Evolutionary conservation across 2,329 filamentous ascomycete species (phyloP).

Genomic region (Colletotrichum sp.): DNA sequence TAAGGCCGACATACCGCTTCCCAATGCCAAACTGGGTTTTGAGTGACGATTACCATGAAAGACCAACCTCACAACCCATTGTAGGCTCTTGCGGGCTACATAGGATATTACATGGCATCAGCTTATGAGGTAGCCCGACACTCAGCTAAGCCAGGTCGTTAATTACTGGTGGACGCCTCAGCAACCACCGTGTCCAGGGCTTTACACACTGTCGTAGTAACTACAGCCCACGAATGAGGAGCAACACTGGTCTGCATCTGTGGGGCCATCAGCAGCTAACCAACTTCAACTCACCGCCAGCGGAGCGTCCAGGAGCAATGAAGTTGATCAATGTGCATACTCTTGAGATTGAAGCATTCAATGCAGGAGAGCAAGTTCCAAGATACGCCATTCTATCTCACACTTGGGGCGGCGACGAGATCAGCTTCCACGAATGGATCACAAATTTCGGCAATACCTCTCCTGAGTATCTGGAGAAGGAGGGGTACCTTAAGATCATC

Average conservation of each 20-base stretch:
- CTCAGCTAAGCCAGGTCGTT: not conserved
- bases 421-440: constrained; percentile 28
- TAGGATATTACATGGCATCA: not conserved
- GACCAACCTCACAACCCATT: not conserved
- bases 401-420: constrained; percentile 35
- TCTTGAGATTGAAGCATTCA: constrained; percentile 26
- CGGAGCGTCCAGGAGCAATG: constrained; percentile 21
- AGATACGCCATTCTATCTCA: constrained; percentile 40
- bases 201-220: not conserved
- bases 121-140: not conserved
- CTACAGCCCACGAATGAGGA: not conserved
- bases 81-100: not conserved
- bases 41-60: not conserved
- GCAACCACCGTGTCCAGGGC: not conserved
- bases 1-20: not conserved
- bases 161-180: not conserved
- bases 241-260: not conserved
- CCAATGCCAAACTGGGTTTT: not conserved
- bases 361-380: constrained; percentile 8
- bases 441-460: not conserved
- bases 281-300: not conserved
- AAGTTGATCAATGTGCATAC: constrained; percentile 30
- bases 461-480: not conserved
- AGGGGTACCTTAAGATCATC: constrained; percentile 6
- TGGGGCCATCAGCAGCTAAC: not conserved